These are phyloP conservation scores for Lyophyllum decastes DNA, from an alignment of 768 basidiomycete genomes.

Conservation along the genomic window DNA sequence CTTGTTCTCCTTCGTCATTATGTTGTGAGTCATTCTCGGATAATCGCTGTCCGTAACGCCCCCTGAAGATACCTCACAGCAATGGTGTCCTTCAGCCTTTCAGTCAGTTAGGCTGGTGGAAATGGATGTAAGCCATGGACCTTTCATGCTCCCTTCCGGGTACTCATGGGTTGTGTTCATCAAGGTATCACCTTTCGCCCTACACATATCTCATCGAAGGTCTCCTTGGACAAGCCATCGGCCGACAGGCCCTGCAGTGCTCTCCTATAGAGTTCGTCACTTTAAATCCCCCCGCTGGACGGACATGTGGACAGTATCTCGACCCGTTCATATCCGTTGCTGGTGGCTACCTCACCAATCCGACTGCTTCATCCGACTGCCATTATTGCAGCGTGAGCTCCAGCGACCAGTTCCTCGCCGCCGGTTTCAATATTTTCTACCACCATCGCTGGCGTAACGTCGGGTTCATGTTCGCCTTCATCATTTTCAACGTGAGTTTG, in stretches of 20 bases:
- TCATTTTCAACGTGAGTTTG: conserved; percentile 48
- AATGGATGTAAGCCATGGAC: conserved; percentile 51
- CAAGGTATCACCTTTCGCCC: conserved; percentile 44
- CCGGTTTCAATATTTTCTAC: conserved; percentile 59
- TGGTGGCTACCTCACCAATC: conserved; percentile 61
- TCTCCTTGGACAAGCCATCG: conserved; percentile 41
- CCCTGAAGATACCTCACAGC: conserved; percentile 23
- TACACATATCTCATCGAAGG: conserved; percentile 59
- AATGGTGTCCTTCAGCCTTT: conserved; percentile 67
- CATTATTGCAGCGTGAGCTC: conserved; percentile 58
- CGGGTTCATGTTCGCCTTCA: conserved; percentile 50
- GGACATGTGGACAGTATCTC: conserved; percentile 56
- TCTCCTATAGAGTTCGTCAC: conserved; percentile 50
- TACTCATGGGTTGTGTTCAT: not conserved
- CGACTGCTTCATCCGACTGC: conserved; percentile 54
- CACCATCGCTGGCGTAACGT: conserved; percentile 54
- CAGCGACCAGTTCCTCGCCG: conserved; percentile 58
- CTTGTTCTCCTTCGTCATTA: conserved; percentile 58
- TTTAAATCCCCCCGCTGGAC: conserved; percentile 53
- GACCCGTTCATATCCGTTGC: conserved; percentile 43
- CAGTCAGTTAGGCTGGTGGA: conserved; percentile 62
- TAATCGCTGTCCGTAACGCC: not conserved
- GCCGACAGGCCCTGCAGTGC: conserved; percentile 46
- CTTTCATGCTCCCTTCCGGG: not conserved
- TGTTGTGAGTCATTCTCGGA: conserved; percentile 39